A percentile compares a stretch with the other conserved stretches of the same genome.
These are phyloP conservation scores for Astrothelium subdiscretum DNA, from an alignment of 495 filamentous ascomycete species.

Conservation along the genomic window DNA sequence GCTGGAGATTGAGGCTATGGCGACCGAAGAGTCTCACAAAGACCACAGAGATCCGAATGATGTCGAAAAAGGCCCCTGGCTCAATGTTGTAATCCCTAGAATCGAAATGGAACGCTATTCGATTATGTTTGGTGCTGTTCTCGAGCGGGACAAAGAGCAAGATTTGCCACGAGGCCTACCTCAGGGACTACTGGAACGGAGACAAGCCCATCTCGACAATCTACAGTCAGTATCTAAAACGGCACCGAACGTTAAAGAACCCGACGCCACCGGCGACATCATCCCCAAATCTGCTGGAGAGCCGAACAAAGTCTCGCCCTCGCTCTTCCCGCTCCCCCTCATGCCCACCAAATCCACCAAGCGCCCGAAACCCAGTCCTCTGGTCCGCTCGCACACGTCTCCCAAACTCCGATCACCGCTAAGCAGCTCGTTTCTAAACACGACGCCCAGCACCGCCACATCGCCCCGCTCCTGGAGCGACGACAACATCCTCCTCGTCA, in stretches of 20 bases:
- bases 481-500: neutral
- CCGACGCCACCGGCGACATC: neutral
- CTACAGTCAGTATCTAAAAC: neutral
- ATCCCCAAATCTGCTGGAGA: neutral
- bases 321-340: neutral
- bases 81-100: conserved; percentile 73
- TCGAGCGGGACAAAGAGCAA: conserved; percentile 32
- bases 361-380: neutral
- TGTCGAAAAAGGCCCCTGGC: conserved; percentile 3
- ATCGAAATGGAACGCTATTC: conserved; percentile 81
- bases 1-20: neutral
- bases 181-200: conserved; percentile 48
- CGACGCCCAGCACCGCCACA: neutral
- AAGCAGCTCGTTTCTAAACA: neutral
- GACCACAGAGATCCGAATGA: neutral
- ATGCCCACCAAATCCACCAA: neutral
- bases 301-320: neutral
- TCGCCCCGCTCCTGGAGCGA: neutral
- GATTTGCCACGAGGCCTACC: conserved; percentile 20
- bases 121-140: conserved; percentile 79
- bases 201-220: conserved; percentile 35
- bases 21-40: neutral
- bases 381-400: neutral
- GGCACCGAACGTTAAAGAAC: neutral
- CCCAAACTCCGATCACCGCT: neutral